These are phyloP conservation scores for Pichia sp. DNA, from an alignment of 1,139 yeast species.

Conservation along the genomic window DNA sequence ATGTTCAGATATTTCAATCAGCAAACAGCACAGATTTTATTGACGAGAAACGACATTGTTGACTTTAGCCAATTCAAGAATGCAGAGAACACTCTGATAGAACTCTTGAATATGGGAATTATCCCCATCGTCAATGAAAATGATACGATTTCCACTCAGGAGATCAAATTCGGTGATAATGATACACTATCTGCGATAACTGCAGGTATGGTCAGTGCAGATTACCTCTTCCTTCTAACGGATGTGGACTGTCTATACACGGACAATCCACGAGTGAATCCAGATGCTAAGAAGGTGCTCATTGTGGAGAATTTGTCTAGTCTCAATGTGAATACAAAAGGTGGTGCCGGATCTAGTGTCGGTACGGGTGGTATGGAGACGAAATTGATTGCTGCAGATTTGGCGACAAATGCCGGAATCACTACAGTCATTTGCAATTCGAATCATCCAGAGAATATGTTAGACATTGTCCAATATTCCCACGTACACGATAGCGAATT, in stretches of 20 bases:
- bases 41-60: conserved; percentile 87
- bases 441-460: conserved; percentile 64
- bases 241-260: conserved; percentile 95
- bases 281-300: conserved; percentile 74
- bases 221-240: conserved; percentile 82
- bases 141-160: conserved; percentile 86
- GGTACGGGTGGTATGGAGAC: conserved; percentile 99
- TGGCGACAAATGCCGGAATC: conserved; percentile 92
- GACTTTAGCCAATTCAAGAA: conserved; percentile 89
- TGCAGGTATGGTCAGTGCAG: conserved; percentile 93
- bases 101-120: conserved; percentile 78
- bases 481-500: too few relatives aligned
- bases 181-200: conserved; percentile 94
- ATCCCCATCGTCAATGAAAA: conserved; percentile 96
- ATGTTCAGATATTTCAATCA: conserved; percentile 77
- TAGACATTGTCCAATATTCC: conserved; percentile 67
- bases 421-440: conserved; percentile 84
- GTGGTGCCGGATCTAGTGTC: conserved; percentile 65
- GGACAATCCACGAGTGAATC: conserved; percentile 81
- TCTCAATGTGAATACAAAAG: conserved; percentile 68
- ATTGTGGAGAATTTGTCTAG: conserved; percentile 73
- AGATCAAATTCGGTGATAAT: conserved; percentile 95
- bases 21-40: conserved; percentile 81
- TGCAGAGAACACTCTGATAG: conserved; percentile 83
- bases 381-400: conserved; percentile 89